phyloP scores from a whole-genome alignment of 306 rosid genomes.

The barrel medic (Medicago truncatula) region DNA sequence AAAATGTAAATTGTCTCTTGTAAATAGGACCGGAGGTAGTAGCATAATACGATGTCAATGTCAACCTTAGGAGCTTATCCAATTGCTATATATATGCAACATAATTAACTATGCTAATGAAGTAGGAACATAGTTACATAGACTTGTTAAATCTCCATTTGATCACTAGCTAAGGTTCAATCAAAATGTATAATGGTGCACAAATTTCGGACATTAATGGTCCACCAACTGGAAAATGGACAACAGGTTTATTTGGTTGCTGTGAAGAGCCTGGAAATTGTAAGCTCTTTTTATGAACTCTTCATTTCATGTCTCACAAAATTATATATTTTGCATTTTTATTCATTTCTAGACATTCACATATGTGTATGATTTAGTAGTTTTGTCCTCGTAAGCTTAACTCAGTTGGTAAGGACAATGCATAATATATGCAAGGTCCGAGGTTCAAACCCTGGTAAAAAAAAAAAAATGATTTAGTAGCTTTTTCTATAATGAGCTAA shows the following conservation, averaged over 20 bases:
- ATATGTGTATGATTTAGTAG: too few species aligned
- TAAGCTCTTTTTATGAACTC: slow-evolving; percentile 23
- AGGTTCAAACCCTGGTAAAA: too few species aligned
- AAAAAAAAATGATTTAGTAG: too few species aligned
- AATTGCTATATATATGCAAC: slow-evolving; percentile 35
- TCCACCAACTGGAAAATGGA: slow-evolving; percentile 42
- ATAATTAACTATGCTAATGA: not conserved
- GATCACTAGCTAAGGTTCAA: slow-evolving; percentile 1
- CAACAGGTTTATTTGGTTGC: slow-evolving; percentile 48
- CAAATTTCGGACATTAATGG: not conserved
- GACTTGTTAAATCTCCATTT: not conserved
- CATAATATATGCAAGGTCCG: too few species aligned
- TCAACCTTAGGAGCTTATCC: slow-evolving; percentile 22
- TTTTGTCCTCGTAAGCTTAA: too few species aligned
- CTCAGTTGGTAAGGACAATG: too few species aligned
- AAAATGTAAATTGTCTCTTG: too few species aligned
- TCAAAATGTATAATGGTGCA: slow-evolving; percentile 38
- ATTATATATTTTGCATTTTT: not conserved
- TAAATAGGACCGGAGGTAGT: too few species aligned
- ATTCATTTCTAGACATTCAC: too few species aligned
- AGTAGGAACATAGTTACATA: not conserved
- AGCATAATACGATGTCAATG: not conserved
- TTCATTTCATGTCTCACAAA: not conserved
- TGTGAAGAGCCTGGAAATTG: slow-evolving; percentile 46
- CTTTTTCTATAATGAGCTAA: too few species aligned